These are phyloP conservation scores for Tolypocladium endophyticum DNA, from an alignment of 2,329 filamentous ascomycete species.

Conservation along the genomic window DNA sequence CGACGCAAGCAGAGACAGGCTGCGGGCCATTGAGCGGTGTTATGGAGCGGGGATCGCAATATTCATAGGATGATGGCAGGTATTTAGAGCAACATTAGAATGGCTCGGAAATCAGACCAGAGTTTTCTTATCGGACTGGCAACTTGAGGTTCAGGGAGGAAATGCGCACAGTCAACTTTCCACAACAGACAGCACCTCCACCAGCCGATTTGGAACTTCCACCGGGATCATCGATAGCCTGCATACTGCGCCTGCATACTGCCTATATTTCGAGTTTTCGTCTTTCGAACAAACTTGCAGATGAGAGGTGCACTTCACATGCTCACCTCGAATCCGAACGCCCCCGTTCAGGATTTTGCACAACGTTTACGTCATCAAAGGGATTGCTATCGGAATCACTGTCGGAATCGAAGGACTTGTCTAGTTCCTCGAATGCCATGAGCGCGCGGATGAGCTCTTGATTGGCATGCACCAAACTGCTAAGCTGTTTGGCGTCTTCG, in stretches of 20 bases:
- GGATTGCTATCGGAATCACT: not conserved
- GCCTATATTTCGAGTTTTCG: not conserved
- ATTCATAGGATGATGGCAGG: not conserved
- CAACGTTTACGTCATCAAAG: not conserved
- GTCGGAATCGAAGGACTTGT: not conserved
- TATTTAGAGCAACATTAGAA: not conserved
- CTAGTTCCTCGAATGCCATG: not conserved
- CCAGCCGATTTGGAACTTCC: too few species aligned
- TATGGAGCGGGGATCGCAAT: not conserved
- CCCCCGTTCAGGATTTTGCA: not conserved
- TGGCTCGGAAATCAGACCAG: too few species aligned
- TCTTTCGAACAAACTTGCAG: not conserved
- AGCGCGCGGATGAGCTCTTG: not conserved
- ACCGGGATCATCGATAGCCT: not conserved
- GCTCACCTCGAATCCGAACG: not conserved
- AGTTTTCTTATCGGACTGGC: too few species aligned
- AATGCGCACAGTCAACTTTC: too few species aligned
- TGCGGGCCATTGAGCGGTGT: not conserved
- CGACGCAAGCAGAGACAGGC: conserved; percentile 15
- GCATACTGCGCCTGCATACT: too few species aligned
- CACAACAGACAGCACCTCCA: not conserved
- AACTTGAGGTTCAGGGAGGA: too few species aligned
- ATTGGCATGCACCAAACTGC: not conserved
- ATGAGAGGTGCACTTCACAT: not conserved
- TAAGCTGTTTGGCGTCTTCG: not conserved